These are phyloP conservation scores for Paspalum vaginatum DNA, from an alignment of 176 grass and related monocot species.

Conservation along the genomic window DNA sequence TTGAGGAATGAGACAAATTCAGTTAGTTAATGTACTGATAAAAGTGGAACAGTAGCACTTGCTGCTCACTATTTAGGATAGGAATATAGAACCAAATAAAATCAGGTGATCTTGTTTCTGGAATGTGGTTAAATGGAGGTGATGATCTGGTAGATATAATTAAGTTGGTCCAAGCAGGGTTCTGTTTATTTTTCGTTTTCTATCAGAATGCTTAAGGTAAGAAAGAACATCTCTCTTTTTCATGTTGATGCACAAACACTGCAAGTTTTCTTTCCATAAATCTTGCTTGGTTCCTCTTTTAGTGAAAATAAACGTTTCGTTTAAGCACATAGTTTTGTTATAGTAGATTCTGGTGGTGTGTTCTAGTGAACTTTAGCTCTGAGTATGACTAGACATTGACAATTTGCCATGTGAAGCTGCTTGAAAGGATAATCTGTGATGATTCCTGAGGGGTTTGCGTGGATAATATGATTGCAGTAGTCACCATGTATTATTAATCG, in stretches of 20 bases:
- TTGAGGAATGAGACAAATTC: not conserved
- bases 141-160: not conserved
- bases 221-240: not conserved
- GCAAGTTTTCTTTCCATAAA: not conserved
- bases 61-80: not conserved
- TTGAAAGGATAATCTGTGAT: not conserved
- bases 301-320: not conserved
- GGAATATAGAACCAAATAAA: not conserved
- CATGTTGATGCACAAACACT: not conserved
- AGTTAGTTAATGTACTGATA: conserved; percentile 1
- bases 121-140: not conserved
- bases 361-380: not conserved
- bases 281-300: not conserved
- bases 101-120: conserved; percentile 2
- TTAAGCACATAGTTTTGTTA: not conserved
- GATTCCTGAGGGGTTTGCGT: not conserved
- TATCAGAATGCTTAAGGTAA: not conserved
- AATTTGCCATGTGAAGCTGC: not conserved
- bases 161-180: not conserved
- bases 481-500: not conserved
- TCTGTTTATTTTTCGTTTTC: not conserved
- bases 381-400: not conserved
- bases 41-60: conserved; percentile 9
- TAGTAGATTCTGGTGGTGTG: not conserved
- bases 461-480: conserved; percentile 6